Conservation (phyloP, 208 protist species). For the Sergeia podlipaevii region DNA sequence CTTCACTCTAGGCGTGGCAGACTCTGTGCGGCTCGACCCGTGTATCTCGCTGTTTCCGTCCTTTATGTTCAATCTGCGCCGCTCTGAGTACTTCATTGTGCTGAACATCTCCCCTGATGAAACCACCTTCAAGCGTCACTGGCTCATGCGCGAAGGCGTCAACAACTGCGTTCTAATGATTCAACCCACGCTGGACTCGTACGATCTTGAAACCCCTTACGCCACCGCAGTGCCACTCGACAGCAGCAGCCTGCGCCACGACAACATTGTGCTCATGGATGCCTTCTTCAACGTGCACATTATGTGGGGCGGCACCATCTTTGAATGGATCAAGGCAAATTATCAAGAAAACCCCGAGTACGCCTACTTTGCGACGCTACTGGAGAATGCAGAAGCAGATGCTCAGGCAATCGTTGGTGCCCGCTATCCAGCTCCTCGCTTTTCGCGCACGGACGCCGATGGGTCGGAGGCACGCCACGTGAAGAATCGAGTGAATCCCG, state of each 20-base stretch:
- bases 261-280: conserved; percentile 98
- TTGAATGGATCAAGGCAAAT: conserved; percentile 91
- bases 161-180: conserved; percentile 97
- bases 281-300: conserved; percentile 99
- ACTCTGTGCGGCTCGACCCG: conserved; percentile 84
- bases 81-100: conserved; percentile 96
- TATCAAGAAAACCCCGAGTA: conserved; percentile 91
- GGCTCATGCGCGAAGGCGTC: conserved; percentile 94
- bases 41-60: conserved; percentile 97
- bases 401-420: conserved; percentile 40
- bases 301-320: conserved; percentile 95
- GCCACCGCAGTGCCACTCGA: conserved; percentile 92
- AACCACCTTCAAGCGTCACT: conserved; percentile 96
- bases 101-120: conserved; percentile 98
- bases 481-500: conserved; percentile 85
- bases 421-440: conserved; percentile 82
- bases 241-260: conserved; percentile 76
- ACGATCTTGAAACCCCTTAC: conserved; percentile 85
- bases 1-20: conserved; percentile 84
- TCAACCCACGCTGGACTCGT: conserved; percentile 96
- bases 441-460: conserved; percentile 83
- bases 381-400: conserved; percentile 66
- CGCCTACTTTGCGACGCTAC: conserved; percentile 67
- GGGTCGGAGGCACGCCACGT: conserved; percentile 82
- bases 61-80: conserved; percentile 99